Base-by-base conservation (phyloP, 2,329 filamentous ascomycete genomes). In the Penicillium hordei region DNA sequence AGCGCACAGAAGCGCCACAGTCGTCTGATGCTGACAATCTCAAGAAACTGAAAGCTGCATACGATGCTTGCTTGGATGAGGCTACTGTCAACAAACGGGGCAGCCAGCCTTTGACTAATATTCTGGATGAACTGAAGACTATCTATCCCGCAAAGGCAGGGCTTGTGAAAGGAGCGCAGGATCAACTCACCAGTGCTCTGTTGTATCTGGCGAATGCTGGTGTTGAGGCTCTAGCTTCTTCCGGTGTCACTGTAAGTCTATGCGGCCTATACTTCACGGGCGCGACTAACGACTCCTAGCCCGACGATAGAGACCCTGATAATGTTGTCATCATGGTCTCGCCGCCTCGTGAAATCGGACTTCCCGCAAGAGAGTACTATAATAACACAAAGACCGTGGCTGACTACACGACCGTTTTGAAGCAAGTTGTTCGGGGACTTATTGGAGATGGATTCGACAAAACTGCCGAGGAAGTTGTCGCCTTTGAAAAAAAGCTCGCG, bases 1-100 rank as follows among this genome's bases (percentile, higher is more conserved):
- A 89, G 70, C 82, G 82, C 1, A 74, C 81, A 2, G 67, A 57
- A 60, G 40, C 64, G 1, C 59, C 80, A 67, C 71, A 64, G 62
- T 70, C 49, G 76, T 52, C 60, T 36, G 61, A 65, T 44, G 54
- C 58, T 4, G 65, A 64, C 7, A 91, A 89, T 68, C 90, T 90
- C 66, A 74, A 83, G 59, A 87, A 88, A 71, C 75, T 91, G 67
- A 83, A 88, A 70, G 73, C 80, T 45, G 83, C 81, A 0, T 91
- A 90, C 65, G 75, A 84, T 60, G 82, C 87, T 34, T 91, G 89
- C 67, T 81, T 89, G 71, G 79, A 90, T 64, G 82, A 87, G 67
- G 77, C 81, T 8, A 72, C 76, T 10, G 81, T 89, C 49, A 81
- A 82, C 61, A 72, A 81, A 43, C 69, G 79, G 12, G 88, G 86